Evolutionary conservation across 2,329 filamentous ascomycete genomes (phyloP).

Genomic region (Claviceps paspali): DNA sequence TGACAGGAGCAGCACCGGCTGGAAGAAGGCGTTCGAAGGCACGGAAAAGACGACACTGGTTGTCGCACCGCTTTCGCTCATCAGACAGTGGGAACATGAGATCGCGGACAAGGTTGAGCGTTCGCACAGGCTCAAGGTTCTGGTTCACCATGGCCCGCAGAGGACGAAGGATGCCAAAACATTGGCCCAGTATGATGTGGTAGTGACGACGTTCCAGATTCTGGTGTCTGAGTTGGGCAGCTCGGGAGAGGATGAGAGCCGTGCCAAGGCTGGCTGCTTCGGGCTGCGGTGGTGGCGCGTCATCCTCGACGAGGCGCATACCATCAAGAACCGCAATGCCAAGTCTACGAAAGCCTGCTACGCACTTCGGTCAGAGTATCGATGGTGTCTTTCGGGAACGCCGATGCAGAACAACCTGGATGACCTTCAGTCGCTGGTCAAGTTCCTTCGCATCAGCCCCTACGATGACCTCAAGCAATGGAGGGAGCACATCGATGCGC

Average conservation of each 20-base stretch:
- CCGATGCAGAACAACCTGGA: conserved; percentile 98
- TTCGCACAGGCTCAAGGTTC: conserved; percentile 59
- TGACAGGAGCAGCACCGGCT: conserved; percentile 34
- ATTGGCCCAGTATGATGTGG: conserved; percentile 76
- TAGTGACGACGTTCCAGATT: conserved; percentile 94
- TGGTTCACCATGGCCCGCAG: conserved; percentile 79
- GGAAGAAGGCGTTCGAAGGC: conserved; percentile 53
- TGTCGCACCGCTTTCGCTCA: conserved; percentile 81
- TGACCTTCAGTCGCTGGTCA: conserved; percentile 84
- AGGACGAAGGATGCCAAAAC: conserved; percentile 67
- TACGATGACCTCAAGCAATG: conserved; percentile 76
- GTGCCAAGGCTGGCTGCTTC: conserved; percentile 67
- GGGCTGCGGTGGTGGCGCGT: conserved; percentile 89
- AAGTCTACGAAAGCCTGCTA: conserved; percentile 91
- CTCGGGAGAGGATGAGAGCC: conserved; percentile 44
- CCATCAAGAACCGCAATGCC: conserved; percentile 94
- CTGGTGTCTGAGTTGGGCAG: conserved; percentile 77
- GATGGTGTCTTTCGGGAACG: conserved; percentile 93
- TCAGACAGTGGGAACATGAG: conserved; percentile 94
- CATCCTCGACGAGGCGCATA: conserved; percentile 92
- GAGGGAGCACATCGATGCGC: conserved; percentile 80
- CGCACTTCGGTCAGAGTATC: conserved; percentile 68
- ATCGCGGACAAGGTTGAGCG: conserved; percentile 66
- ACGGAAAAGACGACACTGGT: conserved; percentile 74
- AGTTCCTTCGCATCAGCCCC: conserved; percentile 81